Evolutionary conservation across 2,329 filamentous ascomycete genomes (phyloP).

Genomic region (Pseudogymnoascus sp.): DNA sequence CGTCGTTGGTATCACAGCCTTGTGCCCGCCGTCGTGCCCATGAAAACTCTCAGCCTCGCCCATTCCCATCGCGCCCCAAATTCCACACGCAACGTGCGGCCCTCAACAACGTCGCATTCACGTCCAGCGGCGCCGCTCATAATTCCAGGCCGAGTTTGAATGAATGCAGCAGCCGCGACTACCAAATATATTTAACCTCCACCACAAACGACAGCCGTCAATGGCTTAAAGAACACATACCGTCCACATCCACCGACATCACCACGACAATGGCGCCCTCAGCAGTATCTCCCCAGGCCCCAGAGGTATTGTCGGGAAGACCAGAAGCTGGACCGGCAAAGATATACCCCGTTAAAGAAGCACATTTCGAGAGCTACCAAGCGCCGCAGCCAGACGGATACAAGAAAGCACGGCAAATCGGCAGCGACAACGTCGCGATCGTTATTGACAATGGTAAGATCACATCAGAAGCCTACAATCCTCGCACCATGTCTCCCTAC

Average conservation of each 20-base stretch:
- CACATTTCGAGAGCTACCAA: conserved; percentile 49
- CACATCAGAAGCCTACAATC: not conserved
- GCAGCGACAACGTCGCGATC: conserved; percentile 62
- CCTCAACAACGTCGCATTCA: not conserved
- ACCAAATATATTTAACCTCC: not conserved
- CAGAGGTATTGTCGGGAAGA: conserved; percentile 6
- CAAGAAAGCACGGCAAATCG: conserved; percentile 45
- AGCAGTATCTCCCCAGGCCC: conserved; percentile 19
- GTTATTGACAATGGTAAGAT: conserved; percentile 90
- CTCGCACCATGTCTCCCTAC: not conserved
- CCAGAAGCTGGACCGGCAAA: conserved; percentile 37
- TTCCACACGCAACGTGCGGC: not conserved
- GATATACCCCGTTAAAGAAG: conserved; percentile 55
- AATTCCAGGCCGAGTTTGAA: not conserved
- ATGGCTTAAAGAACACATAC: conserved; percentile 40
- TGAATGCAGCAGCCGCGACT: not conserved
- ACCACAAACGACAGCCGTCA: conserved; percentile 40
- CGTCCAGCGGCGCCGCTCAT: not conserved
- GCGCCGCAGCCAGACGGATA: conserved; percentile 58
- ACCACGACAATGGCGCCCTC: conserved; percentile 26
- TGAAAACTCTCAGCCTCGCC: conserved; percentile 6
- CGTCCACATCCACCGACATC: not conserved
- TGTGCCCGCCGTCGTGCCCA: not conserved
- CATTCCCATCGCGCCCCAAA: conserved; percentile 1
- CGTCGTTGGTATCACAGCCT: conserved; percentile 2